A percentile compares a stretch with the other conserved stretches of the same genome.
Evolutionary conservation across 345 rosid genomes (phyloP).

Genomic region (Citrus hindsii): DNA sequence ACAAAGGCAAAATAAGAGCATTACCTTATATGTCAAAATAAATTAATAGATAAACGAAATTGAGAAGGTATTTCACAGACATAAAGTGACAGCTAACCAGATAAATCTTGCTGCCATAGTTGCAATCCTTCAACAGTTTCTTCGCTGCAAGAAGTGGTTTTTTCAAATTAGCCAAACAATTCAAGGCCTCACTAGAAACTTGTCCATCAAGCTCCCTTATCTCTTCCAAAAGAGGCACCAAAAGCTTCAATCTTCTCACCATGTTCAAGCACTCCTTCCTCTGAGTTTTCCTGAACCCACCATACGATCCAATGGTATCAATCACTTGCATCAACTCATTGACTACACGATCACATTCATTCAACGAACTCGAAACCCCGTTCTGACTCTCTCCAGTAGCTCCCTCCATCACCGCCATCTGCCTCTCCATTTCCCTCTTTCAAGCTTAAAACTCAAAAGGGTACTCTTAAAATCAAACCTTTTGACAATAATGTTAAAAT

Average conservation of each 20-base stretch:
- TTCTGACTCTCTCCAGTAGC: background rate
- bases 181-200: slow-evolving; percentile 13
- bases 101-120: slow-evolving; percentile 60
- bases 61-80: background rate
- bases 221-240: slow-evolving; percentile 56
- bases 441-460: slow-evolving; percentile 10
- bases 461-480: background rate
- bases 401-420: slow-evolving; percentile 5
- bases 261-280: slow-evolving; percentile 54
- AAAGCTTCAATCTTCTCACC: slow-evolving; percentile 58
- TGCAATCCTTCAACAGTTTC: slow-evolving; percentile 53
- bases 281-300: slow-evolving; percentile 43
- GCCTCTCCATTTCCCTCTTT: slow-evolving; percentile 20
- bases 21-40: background rate
- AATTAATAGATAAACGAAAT: background rate
- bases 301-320: slow-evolving; percentile 37
- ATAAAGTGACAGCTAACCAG: slow-evolving; percentile 26
- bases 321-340: slow-evolving; percentile 39
- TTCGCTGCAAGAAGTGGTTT: slow-evolving; percentile 42
- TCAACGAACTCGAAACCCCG: slow-evolving; percentile 24
- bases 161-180: slow-evolving; percentile 32
- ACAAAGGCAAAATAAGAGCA: background rate
- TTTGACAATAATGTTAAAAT: background rate
- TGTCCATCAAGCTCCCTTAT: slow-evolving; percentile 29
- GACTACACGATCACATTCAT: slow-evolving; percentile 8